Evolutionary conservation across 2,329 filamentous ascomycete genomes (phyloP).

Genomic region (Cordyceps tenuipes): DNA sequence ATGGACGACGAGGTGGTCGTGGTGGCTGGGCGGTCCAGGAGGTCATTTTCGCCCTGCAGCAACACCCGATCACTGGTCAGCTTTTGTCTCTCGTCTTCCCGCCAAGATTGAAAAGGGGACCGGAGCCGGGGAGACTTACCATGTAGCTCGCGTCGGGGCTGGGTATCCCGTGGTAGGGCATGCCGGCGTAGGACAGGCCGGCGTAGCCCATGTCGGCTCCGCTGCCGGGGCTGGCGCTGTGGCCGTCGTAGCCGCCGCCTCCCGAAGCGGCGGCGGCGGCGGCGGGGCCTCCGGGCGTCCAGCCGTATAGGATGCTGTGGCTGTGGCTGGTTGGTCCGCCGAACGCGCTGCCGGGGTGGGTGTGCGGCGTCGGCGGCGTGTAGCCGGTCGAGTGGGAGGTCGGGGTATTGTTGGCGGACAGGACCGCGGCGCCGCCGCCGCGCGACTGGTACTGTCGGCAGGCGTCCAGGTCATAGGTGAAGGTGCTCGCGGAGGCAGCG

Average conservation of each 20-base stretch:
- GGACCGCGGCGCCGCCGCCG: neutral
- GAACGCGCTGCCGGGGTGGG: neutral
- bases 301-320: neutral
- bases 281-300: neutral
- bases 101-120: too few species aligned
- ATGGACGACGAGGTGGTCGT: neutral
- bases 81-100: neutral
- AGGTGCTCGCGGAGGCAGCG: slow-evolving; percentile 8
- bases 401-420: neutral
- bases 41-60: slow-evolving; percentile 1
- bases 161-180: neutral
- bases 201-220: neutral
- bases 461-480: slow-evolving; percentile 23
- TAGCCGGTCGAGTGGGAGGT: neutral
- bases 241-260: neutral
- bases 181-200: neutral
- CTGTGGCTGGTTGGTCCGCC: neutral
- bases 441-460: slow-evolving; percentile 21
- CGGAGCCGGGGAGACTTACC: neutral
- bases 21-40: neutral
- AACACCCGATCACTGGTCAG: neutral
- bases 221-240: neutral
- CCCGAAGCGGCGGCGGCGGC: neutral
- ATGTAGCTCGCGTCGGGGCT: slow-evolving; percentile 6
- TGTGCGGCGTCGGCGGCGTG: neutral